These are phyloP conservation scores for Spergularia bocconei DNA, from an alignment of 148 eudicot species.

Conservation along the genomic window DNA sequence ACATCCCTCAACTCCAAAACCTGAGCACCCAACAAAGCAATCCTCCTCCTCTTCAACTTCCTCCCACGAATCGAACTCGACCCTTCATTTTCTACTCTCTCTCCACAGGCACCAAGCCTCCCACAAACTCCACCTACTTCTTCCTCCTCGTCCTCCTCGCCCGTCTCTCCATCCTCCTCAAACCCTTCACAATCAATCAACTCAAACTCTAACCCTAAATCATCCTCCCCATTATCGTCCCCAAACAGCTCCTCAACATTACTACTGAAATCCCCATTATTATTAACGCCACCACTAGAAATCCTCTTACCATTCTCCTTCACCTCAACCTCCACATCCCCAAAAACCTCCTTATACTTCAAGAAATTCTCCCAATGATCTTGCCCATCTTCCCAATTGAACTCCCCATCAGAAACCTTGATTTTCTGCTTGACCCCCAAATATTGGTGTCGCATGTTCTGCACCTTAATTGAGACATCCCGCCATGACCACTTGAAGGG, in stretches of 20 bases:
- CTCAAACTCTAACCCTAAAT: slow-evolving; percentile 36
- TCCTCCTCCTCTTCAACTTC: slow-evolving; percentile 40
- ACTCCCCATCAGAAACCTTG: slow-evolving; percentile 42
- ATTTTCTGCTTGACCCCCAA: slow-evolving; percentile 86
- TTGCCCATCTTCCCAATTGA: slow-evolving; percentile 74
- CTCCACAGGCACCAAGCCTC: slow-evolving; percentile 29
- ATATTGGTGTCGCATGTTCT: slow-evolving; percentile 95
- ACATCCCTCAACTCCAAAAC: slow-evolving; percentile 62
- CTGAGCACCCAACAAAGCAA: slow-evolving; percentile 50
- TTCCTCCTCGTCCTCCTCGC: slow-evolving; percentile 32
- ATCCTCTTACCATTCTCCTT: slow-evolving; percentile 31
- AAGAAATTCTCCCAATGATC: slow-evolving; percentile 83
- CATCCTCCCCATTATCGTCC: slow-evolving; percentile 39
- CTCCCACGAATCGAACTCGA: slow-evolving; percentile 26
- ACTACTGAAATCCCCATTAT: slow-evolving; percentile 28
- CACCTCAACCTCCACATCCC: slow-evolving; percentile 66
- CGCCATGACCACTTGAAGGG: slow-evolving; percentile 94
- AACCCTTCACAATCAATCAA: slow-evolving; percentile 45
- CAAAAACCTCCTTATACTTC: slow-evolving; percentile 77
- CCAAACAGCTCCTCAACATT: slow-evolving; percentile 29
- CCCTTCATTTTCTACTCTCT: slow-evolving; percentile 16
- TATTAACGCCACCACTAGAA: background rate
- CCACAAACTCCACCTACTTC: slow-evolving; percentile 26
- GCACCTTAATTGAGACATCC: slow-evolving; percentile 86
- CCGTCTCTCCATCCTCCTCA: slow-evolving; percentile 36